A percentile compares a stretch with the other conserved stretches of the same genome.
These are phyloP conservation scores for Litsea cubeba DNA, from an alignment of 164 flowering plant genomes.

Conservation along the genomic window DNA sequence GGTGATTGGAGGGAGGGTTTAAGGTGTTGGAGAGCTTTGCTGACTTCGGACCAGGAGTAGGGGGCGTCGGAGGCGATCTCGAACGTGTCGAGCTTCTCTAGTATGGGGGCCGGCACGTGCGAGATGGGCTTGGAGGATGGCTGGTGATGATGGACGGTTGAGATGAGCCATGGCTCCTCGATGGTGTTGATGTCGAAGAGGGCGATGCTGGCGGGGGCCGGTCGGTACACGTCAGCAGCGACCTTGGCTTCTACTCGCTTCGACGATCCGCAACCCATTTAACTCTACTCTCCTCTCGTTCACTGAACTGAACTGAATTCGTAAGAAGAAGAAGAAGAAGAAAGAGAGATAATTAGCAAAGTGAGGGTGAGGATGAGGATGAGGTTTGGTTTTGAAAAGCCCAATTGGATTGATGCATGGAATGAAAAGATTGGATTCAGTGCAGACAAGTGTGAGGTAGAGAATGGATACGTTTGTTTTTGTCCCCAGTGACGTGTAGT, in stretches of 20 bases:
- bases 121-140: slow-evolving; percentile 24
- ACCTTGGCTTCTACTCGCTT: slow-evolving; percentile 44
- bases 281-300: too few species aligned
- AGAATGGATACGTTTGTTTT: too few species aligned
- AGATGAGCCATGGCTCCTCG: slow-evolving; percentile 75
- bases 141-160: slow-evolving; percentile 5
- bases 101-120: slow-evolving; percentile 40
- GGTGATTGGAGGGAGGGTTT: not conserved
- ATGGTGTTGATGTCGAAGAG: slow-evolving; percentile 67
- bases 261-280: slow-evolving; percentile 89
- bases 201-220: slow-evolving; percentile 70
- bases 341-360: too few species aligned
- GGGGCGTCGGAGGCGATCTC: slow-evolving; percentile 49
- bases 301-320: too few species aligned
- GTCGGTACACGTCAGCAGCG: slow-evolving; percentile 55
- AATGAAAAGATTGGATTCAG: too few species aligned
- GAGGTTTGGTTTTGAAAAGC: too few species aligned
- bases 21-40: slow-evolving; percentile 41
- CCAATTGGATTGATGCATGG: too few species aligned
- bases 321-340: too few species aligned
- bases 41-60: slow-evolving; percentile 84
- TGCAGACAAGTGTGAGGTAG: too few species aligned
- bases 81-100: slow-evolving; percentile 58
- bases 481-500: too few species aligned
- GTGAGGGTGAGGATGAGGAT: too few species aligned